Percentiles rank a stretch among this genome's conserved stretches.
These are phyloP conservation scores for Cystofilobasidium macerans DNA, from an alignment of 768 basidiomycete genomes.

Conservation along the genomic window DNA sequence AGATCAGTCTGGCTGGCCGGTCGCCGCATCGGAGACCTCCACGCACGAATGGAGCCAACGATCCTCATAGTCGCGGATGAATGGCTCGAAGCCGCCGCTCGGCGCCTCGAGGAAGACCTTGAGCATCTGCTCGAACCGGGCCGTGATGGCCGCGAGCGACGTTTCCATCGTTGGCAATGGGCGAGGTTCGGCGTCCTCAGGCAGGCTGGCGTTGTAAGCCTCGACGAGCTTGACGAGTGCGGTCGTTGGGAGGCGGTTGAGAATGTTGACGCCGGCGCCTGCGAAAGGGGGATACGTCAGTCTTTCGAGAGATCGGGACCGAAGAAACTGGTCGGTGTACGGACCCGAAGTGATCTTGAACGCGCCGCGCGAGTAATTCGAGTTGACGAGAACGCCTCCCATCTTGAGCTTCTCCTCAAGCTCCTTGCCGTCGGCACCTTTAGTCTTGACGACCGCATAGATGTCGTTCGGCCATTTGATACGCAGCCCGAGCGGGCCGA, in stretches of 20 bases:
- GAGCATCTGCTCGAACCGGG: conserved; percentile 72
- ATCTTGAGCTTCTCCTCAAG: conserved; percentile 51
- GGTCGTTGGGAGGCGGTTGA: conserved; percentile 67
- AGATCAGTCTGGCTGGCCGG: not conserved
- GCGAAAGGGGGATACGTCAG: not conserved
- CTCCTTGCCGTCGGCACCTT: conserved; percentile 42
- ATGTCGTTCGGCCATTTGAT: conserved; percentile 98
- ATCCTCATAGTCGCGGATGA: conserved; percentile 64
- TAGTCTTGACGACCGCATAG: conserved; percentile 50
- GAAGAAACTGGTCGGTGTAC: conserved; percentile 28
- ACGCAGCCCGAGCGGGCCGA: conserved; percentile 50
- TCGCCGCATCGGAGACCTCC: not conserved
- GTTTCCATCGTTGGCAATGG: conserved; percentile 55
- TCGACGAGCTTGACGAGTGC: conserved; percentile 63
- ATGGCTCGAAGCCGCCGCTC: conserved; percentile 63
- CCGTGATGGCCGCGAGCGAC: conserved; percentile 62
- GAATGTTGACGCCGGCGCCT: conserved; percentile 85
- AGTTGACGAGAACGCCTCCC: conserved; percentile 85
- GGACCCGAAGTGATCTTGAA: conserved; percentile 72
- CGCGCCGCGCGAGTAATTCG: conserved; percentile 59
- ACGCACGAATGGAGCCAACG: conserved; percentile 89
- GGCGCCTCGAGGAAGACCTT: conserved; percentile 49
- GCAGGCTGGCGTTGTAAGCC: conserved; percentile 30
- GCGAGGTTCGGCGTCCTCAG: conserved; percentile 25
- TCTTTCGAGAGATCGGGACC: too few species aligned